Conservation (phyloP, 1,284 basidiomycete genomes). For the Boletus sp. region DNA sequence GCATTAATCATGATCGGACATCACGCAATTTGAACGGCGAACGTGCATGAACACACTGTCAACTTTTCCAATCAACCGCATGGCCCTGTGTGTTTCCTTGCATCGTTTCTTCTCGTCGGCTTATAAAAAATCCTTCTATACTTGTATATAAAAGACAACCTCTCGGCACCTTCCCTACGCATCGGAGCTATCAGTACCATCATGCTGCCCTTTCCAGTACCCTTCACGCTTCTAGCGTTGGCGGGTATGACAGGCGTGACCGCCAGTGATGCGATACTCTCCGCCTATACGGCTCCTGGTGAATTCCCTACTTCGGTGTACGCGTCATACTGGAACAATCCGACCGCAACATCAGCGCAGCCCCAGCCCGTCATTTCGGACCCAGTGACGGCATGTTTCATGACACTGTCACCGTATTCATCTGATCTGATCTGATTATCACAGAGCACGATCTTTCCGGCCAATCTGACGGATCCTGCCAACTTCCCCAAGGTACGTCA, state of each 20-base stretch:
- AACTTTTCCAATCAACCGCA: neutral
- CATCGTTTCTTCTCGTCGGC: neutral
- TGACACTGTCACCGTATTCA: neutral
- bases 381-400: constrained; percentile 51
- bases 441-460: constrained; percentile 54
- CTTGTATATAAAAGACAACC: constrained; percentile 12
- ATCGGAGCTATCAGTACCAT: neutral
- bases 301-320: constrained; percentile 61
- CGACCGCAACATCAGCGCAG: constrained; percentile 63
- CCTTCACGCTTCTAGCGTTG: constrained; percentile 15
- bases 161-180: neutral
- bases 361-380: constrained; percentile 70
- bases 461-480: constrained; percentile 58
- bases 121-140: neutral
- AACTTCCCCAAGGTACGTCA: constrained; percentile 45
- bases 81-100: constrained; percentile 1
- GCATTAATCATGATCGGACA: neutral
- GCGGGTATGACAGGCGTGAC: neutral
- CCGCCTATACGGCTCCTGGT: constrained; percentile 58
- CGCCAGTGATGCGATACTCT: constrained; percentile 14
- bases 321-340: constrained; percentile 63
- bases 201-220: constrained; percentile 16
- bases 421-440: neutral
- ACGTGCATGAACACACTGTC: constrained; percentile 14
- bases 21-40: constrained; percentile 6